A percentile compares a stretch with the other conserved stretches of the same genome.
Evolutionary conservation across 2,329 filamentous ascomycete species (phyloP).

Genomic region (Microcera coccophila): DNA sequence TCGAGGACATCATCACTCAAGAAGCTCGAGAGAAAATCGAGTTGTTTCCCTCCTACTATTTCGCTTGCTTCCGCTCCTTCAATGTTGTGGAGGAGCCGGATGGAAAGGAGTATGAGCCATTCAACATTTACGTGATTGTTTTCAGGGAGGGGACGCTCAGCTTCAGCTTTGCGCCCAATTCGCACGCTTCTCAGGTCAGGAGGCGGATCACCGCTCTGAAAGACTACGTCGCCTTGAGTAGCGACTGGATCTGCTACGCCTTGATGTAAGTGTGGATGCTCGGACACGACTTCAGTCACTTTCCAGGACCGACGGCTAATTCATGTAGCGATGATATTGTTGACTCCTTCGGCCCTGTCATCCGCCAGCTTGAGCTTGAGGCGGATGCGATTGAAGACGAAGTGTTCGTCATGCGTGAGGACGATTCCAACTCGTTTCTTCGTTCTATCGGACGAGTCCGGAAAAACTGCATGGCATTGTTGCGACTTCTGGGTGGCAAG

Average conservation of each 20-base stretch:
- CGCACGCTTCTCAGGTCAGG: constrained; percentile 82
- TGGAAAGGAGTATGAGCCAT: constrained; percentile 82
- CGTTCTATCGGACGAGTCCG: constrained; percentile 84
- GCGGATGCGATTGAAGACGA: constrained; percentile 93
- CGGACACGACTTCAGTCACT: neutral
- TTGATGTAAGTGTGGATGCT: constrained; percentile 65
- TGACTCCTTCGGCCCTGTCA: constrained; percentile 87
- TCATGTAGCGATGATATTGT: constrained; percentile 81
- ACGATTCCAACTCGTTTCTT: constrained; percentile 84
- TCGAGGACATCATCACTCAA: constrained; percentile 92
- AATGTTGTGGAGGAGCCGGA: constrained; percentile 71
- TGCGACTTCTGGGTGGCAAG: constrained; percentile 91
- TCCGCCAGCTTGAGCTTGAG: constrained; percentile 79
- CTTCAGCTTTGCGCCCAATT: constrained; percentile 86
- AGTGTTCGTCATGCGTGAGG: constrained; percentile 85
- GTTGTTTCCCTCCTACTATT: constrained; percentile 95
- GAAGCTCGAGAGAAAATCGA: constrained; percentile 98
- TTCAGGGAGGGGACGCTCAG: constrained; percentile 93
- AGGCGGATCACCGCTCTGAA: constrained; percentile 89
- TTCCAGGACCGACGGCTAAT: constrained; percentile 20
- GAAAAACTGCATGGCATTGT: constrained; percentile 90
- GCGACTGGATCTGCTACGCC: constrained; percentile 98
- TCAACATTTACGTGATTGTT: constrained; percentile 95
- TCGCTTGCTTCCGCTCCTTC: constrained; percentile 95
- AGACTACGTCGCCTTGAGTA: constrained; percentile 90